Evolutionary conservation across 345 rosid genomes (phyloP).

Genomic region (Clarkia xantiana): DNA sequence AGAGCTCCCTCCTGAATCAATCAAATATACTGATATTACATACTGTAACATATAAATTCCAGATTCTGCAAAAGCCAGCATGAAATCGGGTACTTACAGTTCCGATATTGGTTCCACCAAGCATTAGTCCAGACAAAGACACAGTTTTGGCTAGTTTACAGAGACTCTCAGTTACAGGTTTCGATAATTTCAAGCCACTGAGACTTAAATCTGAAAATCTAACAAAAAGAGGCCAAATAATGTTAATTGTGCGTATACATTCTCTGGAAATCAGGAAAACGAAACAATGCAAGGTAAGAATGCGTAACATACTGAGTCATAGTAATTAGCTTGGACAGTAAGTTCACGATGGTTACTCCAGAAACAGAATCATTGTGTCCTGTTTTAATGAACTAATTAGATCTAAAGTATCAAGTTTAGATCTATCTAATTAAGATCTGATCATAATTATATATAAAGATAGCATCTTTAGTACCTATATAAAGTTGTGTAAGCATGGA

Average conservation of each 20-base stretch:
- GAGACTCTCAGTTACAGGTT: constrained; percentile 50
- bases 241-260: neutral
- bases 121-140: constrained; percentile 52
- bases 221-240: neutral
- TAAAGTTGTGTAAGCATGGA: constrained; percentile 60
- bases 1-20: constrained; percentile 54
- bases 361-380: constrained; percentile 60
- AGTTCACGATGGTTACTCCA: constrained; percentile 43
- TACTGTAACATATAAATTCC: too few relatives aligned
- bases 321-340: constrained; percentile 46
- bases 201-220: constrained; percentile 77
- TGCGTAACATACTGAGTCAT: constrained; percentile 36
- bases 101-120: constrained; percentile 71
- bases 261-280: neutral
- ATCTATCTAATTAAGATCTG: neutral
- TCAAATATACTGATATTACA: too few relatives aligned
- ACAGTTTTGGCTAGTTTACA: constrained; percentile 48
- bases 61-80: neutral
- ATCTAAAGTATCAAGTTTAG: neutral
- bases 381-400: constrained; percentile 17
- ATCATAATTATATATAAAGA: neutral
- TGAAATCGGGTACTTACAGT: constrained; percentile 25
- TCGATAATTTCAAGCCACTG: constrained; percentile 65
- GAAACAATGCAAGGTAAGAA: neutral
- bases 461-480: constrained; percentile 34